Evolutionary conservation across 169 alveolate genomes (phyloP).

Genomic region (Plasmodium cynomolgi): DNA sequence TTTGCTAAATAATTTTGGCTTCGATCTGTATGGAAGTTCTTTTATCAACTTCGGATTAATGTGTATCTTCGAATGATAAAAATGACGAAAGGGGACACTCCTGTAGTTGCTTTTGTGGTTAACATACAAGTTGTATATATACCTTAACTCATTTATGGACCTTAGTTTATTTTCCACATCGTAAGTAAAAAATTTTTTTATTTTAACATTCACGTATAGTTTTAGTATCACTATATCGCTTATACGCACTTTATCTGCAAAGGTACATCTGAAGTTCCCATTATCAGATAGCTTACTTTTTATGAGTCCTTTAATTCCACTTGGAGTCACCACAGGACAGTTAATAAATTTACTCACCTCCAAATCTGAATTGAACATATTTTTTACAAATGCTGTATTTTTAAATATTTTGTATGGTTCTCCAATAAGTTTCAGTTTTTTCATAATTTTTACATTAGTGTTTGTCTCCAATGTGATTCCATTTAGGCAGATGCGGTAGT

Average conservation of each 20-base stretch:
- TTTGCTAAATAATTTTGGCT: conserved; percentile 81
- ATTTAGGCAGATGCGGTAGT: conserved; percentile 96
- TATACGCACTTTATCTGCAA: conserved; percentile 97
- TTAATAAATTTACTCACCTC: conserved; percentile 98
- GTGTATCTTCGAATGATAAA: conserved; percentile 82
- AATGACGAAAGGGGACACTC: conserved; percentile 80
- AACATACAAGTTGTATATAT: conserved; percentile 83
- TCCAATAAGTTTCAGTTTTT: conserved; percentile 96
- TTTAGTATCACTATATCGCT: conserved; percentile 97
- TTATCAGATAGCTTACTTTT: conserved; percentile 95
- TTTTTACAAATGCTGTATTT: conserved; percentile 98
- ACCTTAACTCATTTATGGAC: conserved; percentile 91
- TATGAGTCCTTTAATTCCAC: conserved; percentile 99
- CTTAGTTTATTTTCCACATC: conserved; percentile 88
- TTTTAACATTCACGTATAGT: conserved; percentile 93
- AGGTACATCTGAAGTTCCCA: conserved; percentile 98
- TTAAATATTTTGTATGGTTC: conserved; percentile 98
- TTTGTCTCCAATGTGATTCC: conserved; percentile 96
- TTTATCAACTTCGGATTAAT: conserved; percentile 89
- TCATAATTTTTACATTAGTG: conserved; percentile 89
- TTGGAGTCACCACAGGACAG: conserved; percentile 97
- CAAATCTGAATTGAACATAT: conserved; percentile 98
- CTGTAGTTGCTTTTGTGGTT: conserved; percentile 87
- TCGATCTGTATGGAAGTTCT: conserved; percentile 91
- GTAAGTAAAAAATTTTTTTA: conserved; percentile 92